Evolutionary conservation across 176 grass and related monocot genomes (phyloP).

Genomic region (Juncus inflexus): DNA sequence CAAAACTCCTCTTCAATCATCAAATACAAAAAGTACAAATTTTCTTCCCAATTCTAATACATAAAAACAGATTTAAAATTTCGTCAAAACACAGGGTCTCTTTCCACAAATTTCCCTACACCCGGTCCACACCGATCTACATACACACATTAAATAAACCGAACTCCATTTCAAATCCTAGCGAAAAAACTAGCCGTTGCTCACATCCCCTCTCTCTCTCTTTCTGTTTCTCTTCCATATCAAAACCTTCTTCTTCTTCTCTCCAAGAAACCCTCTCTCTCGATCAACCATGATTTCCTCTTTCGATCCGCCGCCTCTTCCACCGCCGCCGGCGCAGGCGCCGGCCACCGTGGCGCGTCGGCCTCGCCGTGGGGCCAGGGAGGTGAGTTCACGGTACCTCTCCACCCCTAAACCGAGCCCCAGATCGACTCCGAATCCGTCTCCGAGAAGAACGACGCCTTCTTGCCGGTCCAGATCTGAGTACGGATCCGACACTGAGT

Average conservation of each 20-base stretch:
- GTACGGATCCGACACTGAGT: slow-evolving; percentile 17
- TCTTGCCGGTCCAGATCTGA: slow-evolving; percentile 16
- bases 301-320: slow-evolving; percentile 5
- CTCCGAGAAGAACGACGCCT: slow-evolving; percentile 32
- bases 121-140: too few species aligned
- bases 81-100: too few species aligned
- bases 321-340: slow-evolving; percentile 26
- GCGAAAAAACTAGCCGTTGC: too few species aligned
- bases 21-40: too few species aligned
- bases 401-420: slow-evolving; percentile 43
- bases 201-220: too few species aligned
- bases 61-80: too few species aligned
- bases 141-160: too few species aligned
- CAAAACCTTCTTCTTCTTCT: neutral
- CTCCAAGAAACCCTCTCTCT: slow-evolving; percentile 19
- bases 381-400: slow-evolving; percentile 87
- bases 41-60: too few species aligned
- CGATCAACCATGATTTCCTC: slow-evolving; percentile 11
- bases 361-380: slow-evolving; percentile 47
- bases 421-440: slow-evolving; percentile 24
- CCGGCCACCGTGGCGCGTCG: slow-evolving; percentile 23
- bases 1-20: too few species aligned
- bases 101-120: too few species aligned
- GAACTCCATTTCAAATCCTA: too few species aligned
- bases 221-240: too few species aligned